Conservation (phyloP, 257 asterid species). For the Solanum medicagineum region DNA sequence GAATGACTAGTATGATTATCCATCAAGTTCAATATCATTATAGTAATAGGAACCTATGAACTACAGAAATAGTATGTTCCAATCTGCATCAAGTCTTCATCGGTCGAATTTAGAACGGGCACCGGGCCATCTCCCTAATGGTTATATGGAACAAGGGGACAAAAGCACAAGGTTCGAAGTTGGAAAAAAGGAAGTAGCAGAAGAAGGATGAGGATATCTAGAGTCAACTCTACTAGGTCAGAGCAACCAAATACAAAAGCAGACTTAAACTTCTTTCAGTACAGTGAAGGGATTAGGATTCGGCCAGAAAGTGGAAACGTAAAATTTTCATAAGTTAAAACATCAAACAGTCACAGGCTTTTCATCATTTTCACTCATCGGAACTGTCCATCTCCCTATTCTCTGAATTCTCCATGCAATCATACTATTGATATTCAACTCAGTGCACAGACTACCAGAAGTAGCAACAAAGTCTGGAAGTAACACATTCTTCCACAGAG, state of each 20-base stretch:
- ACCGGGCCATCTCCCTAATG: not conserved
- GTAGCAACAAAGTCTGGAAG: not conserved
- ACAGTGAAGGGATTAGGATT: not conserved
- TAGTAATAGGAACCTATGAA: not conserved
- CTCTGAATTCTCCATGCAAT: not conserved
- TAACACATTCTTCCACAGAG: not conserved
- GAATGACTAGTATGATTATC: not conserved
- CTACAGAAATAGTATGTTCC: not conserved
- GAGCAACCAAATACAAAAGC: not conserved
- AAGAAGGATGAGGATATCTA: not conserved
- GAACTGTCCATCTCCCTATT: not conserved
- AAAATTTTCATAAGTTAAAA: not conserved
- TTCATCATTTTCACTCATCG: not conserved
- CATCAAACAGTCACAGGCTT: not conserved
- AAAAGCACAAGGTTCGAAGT: not conserved
- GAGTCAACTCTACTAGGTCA: not conserved
- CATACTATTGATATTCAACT: not conserved
- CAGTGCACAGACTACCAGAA: not conserved
- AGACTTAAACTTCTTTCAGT: not conserved
- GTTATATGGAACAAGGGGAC: not conserved
- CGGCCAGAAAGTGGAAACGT: not conserved
- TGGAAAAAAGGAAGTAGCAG: not conserved
- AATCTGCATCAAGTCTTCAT: not conserved
- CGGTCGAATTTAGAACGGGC: not conserved
- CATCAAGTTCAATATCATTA: not conserved